A percentile compares a stretch with the other conserved stretches of the same genome.
These are phyloP conservation scores for Clathrospora elynae DNA, from an alignment of 2,329 filamentous ascomycete genomes.

Conservation along the genomic window DNA sequence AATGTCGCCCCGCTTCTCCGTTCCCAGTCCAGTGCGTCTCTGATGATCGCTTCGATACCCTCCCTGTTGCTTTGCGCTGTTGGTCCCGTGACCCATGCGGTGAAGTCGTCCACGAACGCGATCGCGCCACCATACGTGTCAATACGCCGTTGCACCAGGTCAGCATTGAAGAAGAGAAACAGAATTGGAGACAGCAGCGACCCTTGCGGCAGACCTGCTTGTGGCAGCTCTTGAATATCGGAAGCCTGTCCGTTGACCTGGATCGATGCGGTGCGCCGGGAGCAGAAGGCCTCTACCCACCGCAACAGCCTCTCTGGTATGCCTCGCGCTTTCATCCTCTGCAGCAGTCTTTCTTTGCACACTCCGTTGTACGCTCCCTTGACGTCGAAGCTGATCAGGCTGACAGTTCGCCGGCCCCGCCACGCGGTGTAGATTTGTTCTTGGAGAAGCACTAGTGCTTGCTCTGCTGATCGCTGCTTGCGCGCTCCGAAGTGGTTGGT, in stretches of 20 bases:
- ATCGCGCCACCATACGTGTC: too few relatives aligned
- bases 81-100: constrained; percentile 16
- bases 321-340: too few relatives aligned
- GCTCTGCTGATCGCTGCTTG: constrained; percentile 43
- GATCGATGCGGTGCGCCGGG: constrained; percentile 19
- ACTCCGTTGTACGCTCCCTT: constrained; percentile 15
- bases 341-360: background rate
- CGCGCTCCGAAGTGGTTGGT: constrained; percentile 48
- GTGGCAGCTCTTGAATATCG: constrained; percentile 10
- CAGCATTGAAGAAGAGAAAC: constrained; percentile 29
- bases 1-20: too few relatives aligned
- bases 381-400: constrained; percentile 14
- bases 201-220: constrained; percentile 22
- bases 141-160: too few relatives aligned
- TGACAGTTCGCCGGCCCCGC: constrained; percentile 4
- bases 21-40: constrained; percentile 25
- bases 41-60: constrained; percentile 13
- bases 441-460: constrained; percentile 33
- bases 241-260: constrained; percentile 16
- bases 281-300: constrained; percentile 40
- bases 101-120: too few relatives aligned
- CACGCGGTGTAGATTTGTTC: constrained; percentile 6
- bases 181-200: constrained; percentile 22
- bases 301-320: constrained; percentile 20
- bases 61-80: constrained; percentile 13